These are phyloP conservation scores for Gigaspora rosea DNA, from an alignment of 192 early-diverging fungal species.

Conservation along the genomic window DNA sequence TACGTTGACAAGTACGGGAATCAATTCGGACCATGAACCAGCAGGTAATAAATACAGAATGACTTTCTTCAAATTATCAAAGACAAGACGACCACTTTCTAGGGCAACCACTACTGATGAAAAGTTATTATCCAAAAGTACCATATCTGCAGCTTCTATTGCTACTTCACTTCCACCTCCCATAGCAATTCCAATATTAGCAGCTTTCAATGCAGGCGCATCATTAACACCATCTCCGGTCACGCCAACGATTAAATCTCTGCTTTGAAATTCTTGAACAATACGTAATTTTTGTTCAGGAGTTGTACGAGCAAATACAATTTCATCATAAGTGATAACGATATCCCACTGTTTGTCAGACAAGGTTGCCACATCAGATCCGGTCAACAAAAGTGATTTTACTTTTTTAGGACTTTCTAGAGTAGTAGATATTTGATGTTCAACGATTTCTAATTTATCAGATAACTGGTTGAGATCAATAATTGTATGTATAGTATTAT, in stretches of 20 bases:
- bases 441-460: neutral
- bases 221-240: constrained; percentile 95
- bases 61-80: constrained; percentile 88
- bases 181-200: constrained; percentile 88
- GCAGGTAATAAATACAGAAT: constrained; percentile 80
- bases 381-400: constrained; percentile 10
- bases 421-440: neutral
- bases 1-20: constrained; percentile 75
- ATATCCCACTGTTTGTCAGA: constrained; percentile 70
- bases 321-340: constrained; percentile 66
- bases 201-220: constrained; percentile 87
- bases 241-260: constrained; percentile 75
- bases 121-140: constrained; percentile 52
- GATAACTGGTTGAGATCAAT: constrained; percentile 24
- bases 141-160: constrained; percentile 68
- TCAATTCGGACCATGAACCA: constrained; percentile 74
- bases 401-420: constrained; percentile 5
- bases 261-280: constrained; percentile 68
- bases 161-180: constrained; percentile 80
- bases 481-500: constrained; percentile 40
- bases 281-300: constrained; percentile 88
- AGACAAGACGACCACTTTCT: constrained; percentile 78
- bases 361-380: constrained; percentile 45
- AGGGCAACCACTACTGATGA: constrained; percentile 62
- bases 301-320: constrained; percentile 87